Base-by-base conservation (phyloP, 2,329 filamentous ascomycete species). In the Aspergillus fischeri region DNA sequence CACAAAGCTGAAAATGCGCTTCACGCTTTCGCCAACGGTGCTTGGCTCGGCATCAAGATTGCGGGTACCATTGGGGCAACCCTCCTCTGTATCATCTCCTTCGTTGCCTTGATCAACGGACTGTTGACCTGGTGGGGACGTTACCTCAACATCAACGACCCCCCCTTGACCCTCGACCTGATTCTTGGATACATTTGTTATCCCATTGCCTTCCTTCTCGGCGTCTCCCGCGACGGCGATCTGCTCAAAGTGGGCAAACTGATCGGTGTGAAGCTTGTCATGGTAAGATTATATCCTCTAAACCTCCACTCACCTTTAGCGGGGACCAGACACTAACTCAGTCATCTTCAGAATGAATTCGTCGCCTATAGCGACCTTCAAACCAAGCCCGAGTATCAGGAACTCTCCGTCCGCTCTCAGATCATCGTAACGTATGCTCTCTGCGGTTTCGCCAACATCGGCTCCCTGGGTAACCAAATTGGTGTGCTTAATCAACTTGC, bases 361-460 rank as follows among this genome's bases (percentile, higher is more conserved):
- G 86, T 87, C 51, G 90, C 89, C 49, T 92, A 90, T 77, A 73
- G 74, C 27, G 70, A 72, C 29, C 83, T 92, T 8, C 80, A 81
- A 59, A 77, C 70, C 14, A 69, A 81, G 0, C 67, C 75, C 1
- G 70, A 73, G 0, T 92, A 89, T 72, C 74, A 75, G 54, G 62
- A 70, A 28, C 81, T 96, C 60, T 86, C 84, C 29, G 77, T 83
- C 17, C 90, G 91, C 53, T 91, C 90, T 25, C 81, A 82, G 49
- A 82, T 96, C 63, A 95, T 96, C 68, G 90, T 88, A 49, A 95
- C 90, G 52, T 96, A 96, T 70, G 89, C 90, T 21, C 83, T 92
- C 63, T 95, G 91, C 75, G 80, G 81, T 27, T 91, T 91, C 71
- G 92, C 90, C 61, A 96, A 96, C 78, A 88, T 96, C 65, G 89